These are phyloP conservation scores for Phylloporus sp. DNA, from an alignment of 768 basidiomycete genomes.

Conservation along the genomic window DNA sequence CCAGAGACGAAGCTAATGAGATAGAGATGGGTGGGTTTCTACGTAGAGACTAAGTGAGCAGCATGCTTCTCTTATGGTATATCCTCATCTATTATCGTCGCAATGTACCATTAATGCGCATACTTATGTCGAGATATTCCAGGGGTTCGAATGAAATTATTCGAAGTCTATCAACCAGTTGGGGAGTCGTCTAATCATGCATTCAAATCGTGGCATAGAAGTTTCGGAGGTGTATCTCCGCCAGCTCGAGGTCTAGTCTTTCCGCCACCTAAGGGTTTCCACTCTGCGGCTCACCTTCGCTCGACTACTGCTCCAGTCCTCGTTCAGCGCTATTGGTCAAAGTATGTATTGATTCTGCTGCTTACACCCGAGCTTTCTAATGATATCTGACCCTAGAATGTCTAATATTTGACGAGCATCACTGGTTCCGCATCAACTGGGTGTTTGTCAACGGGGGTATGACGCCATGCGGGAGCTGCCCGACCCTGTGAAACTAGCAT, in stretches of 20 bases:
- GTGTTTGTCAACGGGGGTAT: background rate
- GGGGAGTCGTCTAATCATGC: conserved; percentile 4
- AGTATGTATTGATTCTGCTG: conserved; percentile 9
- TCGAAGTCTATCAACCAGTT: background rate
- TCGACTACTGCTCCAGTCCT: conserved; percentile 2
- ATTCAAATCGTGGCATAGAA: background rate
- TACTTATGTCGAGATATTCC: conserved; percentile 15
- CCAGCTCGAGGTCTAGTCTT: conserved; percentile 16
- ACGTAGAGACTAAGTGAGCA: conserved; percentile 58
- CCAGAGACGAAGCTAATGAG: conserved; percentile 46
- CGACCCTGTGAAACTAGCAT: background rate
- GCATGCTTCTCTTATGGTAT: conserved; percentile 15
- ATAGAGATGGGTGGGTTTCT: conserved; percentile 51
- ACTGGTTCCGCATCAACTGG: background rate
- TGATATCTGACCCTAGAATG: conserved; percentile 4
- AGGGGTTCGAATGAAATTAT: conserved; percentile 10
- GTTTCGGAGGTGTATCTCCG: background rate
- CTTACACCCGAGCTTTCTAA: conserved; percentile 17
- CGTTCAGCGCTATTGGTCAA: conserved; percentile 3
- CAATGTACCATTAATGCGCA: conserved; percentile 21
- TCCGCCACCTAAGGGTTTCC: background rate
- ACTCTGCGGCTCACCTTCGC: conserved; percentile 4
- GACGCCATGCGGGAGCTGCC: background rate
- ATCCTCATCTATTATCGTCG: conserved; percentile 4
- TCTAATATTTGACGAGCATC: conserved; percentile 24